Base-by-base conservation (phyloP, 148 eudicot genomes). In the Euryodendron excelsum region DNA sequence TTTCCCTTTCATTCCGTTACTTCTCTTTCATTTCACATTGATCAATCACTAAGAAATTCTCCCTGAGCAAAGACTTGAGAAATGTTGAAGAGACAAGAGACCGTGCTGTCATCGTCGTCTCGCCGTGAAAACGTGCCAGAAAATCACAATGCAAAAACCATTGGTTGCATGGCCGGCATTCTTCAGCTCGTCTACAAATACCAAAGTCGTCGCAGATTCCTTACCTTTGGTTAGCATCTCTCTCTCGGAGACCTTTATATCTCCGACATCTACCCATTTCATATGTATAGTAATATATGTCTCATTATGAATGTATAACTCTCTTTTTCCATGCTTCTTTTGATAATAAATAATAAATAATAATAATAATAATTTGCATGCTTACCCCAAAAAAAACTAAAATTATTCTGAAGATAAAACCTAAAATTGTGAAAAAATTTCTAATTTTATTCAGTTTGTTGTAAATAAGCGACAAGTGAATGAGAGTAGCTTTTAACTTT, bases 121-220 rank as follows among this genome's bases (percentile, higher is more conserved):
- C 82, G 83, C 41, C 77, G 85, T 34, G 87, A 86, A 28, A 60
- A 82, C 3, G 75, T 37, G 20, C 59, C 85, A 0, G 80, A 77
- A 28, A 77, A 82, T 33, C 86, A 79, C 75, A 74, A 73, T 77
- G 83, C 77, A n/a, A 78, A 84, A 36, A 34, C 89, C 72, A 77
- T 91, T 45, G 95, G 95, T 18, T 93, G 97, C 87, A 88, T 93
- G 95, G 80, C 95, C 39, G 92, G 93, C 75, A 87, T 93, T 73
- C 76, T 93, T n/a, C 89, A 84, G 0, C 84, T 93, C 59, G 75
- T 90, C 73, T 82, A 94, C 77, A 91, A 91, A 71, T 86, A 92
- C 63, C 89, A 85, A 48, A 84, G 82, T 20, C 78, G 70, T 31
- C 70, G 44, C 37, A 91, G 85, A 80, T 92, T 89, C 81, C 91